phyloP scores from a whole-genome alignment of 2,329 filamentous ascomycete genomes.

The Pseudocercospora fijiensis region DNA sequence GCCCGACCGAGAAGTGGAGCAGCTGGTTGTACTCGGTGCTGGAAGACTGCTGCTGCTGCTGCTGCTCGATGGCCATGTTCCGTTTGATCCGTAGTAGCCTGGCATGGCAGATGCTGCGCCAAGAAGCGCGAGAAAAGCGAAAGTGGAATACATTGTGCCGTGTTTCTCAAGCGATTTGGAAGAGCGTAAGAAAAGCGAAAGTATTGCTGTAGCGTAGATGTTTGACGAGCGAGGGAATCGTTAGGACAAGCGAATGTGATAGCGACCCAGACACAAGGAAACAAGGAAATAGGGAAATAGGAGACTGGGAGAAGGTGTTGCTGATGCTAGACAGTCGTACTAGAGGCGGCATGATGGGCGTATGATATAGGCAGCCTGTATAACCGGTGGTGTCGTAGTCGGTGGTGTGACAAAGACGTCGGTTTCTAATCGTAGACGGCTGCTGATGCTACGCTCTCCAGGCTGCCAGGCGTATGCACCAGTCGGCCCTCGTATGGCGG shows the following conservation, averaged over 20 bases:
- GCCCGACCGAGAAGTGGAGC: neutral
- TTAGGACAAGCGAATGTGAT: constrained; percentile 9
- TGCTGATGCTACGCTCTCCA: constrained; percentile 6
- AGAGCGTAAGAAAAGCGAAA: neutral
- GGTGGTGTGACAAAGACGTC: neutral
- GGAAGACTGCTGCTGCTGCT: neutral
- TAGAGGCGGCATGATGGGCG: neutral
- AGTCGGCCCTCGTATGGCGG: constrained; percentile 3
- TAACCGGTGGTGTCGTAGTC: neutral
- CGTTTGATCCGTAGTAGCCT: constrained; percentile 1
- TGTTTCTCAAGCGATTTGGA: neutral
- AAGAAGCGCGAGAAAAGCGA: neutral
- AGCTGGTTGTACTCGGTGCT: neutral
- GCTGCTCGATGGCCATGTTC: neutral
- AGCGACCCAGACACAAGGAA: constrained; percentile 4
- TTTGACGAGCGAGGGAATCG: constrained; percentile 5
- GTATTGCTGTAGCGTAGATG: constrained; percentile 3
- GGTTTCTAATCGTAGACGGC: constrained; percentile 1
- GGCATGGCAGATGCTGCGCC: neutral
- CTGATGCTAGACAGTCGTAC: constrained; percentile 1
- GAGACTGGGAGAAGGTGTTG: neutral
- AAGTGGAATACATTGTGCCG: neutral
- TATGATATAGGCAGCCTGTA: constrained; percentile 3
- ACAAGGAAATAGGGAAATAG: constrained; percentile 3
- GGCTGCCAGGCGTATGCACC: neutral